These are phyloP conservation scores for Pythium grandisporangium DNA, from an alignment of 352 stramenopile genomes.

Conservation along the genomic window DNA sequence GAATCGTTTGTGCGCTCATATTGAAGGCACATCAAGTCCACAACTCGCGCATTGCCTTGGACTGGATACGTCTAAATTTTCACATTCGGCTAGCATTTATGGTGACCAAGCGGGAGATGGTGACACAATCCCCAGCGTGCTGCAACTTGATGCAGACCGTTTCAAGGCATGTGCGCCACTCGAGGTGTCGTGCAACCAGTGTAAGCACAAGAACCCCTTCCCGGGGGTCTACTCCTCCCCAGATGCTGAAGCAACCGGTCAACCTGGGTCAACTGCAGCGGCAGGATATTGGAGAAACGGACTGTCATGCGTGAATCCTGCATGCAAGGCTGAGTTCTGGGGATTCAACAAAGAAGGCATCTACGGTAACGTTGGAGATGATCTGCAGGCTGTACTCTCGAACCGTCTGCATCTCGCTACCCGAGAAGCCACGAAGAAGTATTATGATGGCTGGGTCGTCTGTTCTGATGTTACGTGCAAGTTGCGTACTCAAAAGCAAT, in stretches of 20 bases:
- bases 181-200: constrained; percentile 64
- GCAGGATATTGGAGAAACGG: constrained; percentile 36
- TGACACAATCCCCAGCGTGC: constrained; percentile 82
- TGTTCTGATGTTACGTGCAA: constrained; percentile 95
- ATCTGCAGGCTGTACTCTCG: constrained; percentile 65
- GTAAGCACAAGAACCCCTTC: constrained; percentile 56
- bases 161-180: constrained; percentile 84
- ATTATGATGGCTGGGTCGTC: constrained; percentile 87
- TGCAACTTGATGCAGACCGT: constrained; percentile 81
- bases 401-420: constrained; percentile 81
- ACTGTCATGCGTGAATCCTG: constrained; percentile 47
- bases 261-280: too few species aligned
- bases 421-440: constrained; percentile 68
- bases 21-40: constrained; percentile 94
- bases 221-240: constrained; percentile 45
- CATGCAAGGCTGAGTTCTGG: constrained; percentile 76
- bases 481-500: constrained; percentile 93
- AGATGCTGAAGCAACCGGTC: constrained; percentile 1
- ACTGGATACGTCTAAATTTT: constrained; percentile 94
- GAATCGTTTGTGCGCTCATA: constrained; percentile 97
- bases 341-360: constrained; percentile 73
- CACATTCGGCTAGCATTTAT: constrained; percentile 48
- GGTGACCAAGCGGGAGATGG: constrained; percentile 83
- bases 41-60: constrained; percentile 95
- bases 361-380: constrained; percentile 60